phyloP scores from a whole-genome alignment of 345 rosid genomes.

The Hibiscus tridactylites region DNA sequence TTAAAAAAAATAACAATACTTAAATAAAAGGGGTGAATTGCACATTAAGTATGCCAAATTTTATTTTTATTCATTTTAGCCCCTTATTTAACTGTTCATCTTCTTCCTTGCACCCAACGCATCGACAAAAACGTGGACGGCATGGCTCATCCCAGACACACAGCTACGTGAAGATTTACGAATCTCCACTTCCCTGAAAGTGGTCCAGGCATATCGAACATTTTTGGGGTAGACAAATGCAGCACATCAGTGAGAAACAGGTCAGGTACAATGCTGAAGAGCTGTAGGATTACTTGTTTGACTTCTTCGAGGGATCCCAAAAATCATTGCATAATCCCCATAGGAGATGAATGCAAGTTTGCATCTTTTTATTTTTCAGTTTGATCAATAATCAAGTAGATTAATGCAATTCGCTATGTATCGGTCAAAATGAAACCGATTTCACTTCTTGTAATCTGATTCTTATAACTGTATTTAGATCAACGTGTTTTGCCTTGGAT shows the following conservation, averaged over 20 bases:
- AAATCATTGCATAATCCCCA: constrained; percentile 51
- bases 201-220: constrained; percentile 71
- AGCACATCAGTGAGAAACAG: constrained; percentile 49
- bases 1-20: no score
- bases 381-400: not conserved
- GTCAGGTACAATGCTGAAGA: constrained; percentile 68
- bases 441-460: not conserved
- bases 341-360: constrained; percentile 33
- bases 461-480: not conserved
- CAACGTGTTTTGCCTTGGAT: not conserved
- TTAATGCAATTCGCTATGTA: not conserved
- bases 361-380: not conserved
- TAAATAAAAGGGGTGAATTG: no score
- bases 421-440: not conserved
- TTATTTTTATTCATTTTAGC: no score
- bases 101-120: no score
- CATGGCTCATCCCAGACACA: constrained; percentile 58
- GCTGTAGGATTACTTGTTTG: constrained; percentile 52
- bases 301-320: constrained; percentile 71
- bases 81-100: no score
- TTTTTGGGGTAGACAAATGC: constrained; percentile 52
- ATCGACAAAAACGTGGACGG: constrained; percentile 41
- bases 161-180: constrained; percentile 69
- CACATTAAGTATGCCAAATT: no score
- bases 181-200: constrained; percentile 57